These are phyloP conservation scores for Chenopodium formosanum DNA, from an alignment of 148 eudicot species.

Conservation along the genomic window DNA sequence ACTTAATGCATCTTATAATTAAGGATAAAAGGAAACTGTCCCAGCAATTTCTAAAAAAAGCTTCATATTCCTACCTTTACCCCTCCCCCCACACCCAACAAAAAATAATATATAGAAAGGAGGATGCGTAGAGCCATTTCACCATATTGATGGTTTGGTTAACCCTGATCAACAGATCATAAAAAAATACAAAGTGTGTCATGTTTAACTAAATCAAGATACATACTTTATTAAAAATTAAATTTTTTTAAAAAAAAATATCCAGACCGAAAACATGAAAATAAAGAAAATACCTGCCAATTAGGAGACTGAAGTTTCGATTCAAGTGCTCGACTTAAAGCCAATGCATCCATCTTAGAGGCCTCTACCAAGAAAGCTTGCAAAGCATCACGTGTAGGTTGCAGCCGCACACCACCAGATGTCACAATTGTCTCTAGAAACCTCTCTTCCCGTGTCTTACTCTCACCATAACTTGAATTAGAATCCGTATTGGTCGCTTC, in stretches of 20 bases:
- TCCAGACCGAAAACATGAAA: background rate
- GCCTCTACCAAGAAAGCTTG: constrained; percentile 83
- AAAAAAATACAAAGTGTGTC: background rate
- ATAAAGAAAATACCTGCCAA: constrained; percentile 70
- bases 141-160: background rate
- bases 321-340: constrained; percentile 72
- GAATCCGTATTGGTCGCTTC: constrained; percentile 56
- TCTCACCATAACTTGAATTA: constrained; percentile 41
- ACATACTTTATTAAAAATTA: background rate
- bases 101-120: background rate
- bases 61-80: background rate
- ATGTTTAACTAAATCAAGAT: background rate
- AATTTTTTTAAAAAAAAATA: background rate
- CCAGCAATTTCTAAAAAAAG: background rate
- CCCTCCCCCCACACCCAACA: background rate
- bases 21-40: background rate
- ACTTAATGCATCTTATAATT: background rate
- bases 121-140: background rate
- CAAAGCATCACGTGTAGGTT: constrained; percentile 91
- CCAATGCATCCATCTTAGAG: constrained; percentile 77
- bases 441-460: constrained; percentile 82
- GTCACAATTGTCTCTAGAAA: constrained; percentile 90
- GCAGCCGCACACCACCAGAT: constrained; percentile 90
- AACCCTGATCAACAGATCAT: background rate
- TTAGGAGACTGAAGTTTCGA: constrained; percentile 72